Evolutionary conservation across 108 stramenopile species (phyloP).

Genomic region (Nitzschia sp.): DNA sequence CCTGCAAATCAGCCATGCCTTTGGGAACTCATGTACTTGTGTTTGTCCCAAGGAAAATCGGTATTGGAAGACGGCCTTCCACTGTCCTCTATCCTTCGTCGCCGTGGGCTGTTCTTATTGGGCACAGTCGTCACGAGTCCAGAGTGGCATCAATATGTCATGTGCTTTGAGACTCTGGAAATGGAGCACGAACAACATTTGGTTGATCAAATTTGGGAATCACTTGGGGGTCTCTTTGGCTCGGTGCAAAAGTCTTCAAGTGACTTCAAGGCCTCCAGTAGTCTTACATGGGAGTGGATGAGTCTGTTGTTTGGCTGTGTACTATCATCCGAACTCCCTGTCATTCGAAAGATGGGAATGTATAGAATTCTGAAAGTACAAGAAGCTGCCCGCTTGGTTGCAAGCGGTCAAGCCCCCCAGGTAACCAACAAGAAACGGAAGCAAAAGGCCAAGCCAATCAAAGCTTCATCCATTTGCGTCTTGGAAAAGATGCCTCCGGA

Average conservation of each 20-base stretch:
- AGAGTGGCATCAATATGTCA: constrained; percentile 70
- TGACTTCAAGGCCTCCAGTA: neutral
- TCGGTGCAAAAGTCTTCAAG: constrained; percentile 1
- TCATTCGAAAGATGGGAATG: constrained; percentile 70
- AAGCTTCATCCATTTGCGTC: neutral
- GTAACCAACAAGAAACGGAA: constrained; percentile 10
- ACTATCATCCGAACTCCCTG: constrained; percentile 61
- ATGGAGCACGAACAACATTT: constrained; percentile 83
- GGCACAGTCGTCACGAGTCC: constrained; percentile 40
- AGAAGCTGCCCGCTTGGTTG: constrained; percentile 29
- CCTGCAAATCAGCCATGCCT: constrained; percentile 39
- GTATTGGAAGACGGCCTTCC: constrained; percentile 24
- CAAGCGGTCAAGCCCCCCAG: constrained; percentile 8
- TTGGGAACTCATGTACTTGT: constrained; percentile 58
- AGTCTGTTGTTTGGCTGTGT: constrained; percentile 56
- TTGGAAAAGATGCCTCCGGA: constrained; percentile 9
- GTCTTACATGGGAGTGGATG: constrained; percentile 65
- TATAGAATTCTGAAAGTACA: constrained; percentile 63
- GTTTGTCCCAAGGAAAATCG: constrained; percentile 48
- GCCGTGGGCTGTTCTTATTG: constrained; percentile 62
- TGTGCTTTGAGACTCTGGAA: constrained; percentile 78
- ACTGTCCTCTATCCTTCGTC: constrained; percentile 49
- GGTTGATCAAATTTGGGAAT: constrained; percentile 81
- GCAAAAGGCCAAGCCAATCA: constrained; percentile 13
- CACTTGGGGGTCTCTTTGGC: constrained; percentile 49